Percentiles rank a stretch among this genome's conserved stretches.
Conservation (phyloP, 192 early-diverging fungal species). For the Backusella macrospora region DNA sequence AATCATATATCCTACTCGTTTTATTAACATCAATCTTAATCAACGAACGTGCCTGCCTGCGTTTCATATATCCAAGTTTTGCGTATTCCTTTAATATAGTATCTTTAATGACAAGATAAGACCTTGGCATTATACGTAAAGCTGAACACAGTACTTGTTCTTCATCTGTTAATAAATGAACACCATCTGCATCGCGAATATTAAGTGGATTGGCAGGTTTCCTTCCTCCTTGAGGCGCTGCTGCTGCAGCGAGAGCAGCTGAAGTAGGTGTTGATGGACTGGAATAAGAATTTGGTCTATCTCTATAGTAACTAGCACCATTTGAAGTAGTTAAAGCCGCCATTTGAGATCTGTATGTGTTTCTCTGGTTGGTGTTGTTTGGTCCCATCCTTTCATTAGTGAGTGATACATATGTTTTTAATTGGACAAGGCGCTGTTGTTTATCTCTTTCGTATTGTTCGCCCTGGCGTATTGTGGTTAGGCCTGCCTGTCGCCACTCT, state of each 20-base stretch:
- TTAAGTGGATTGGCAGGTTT: constrained; percentile 69
- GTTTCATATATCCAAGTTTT: constrained; percentile 65
- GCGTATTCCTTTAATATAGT: constrained; percentile 85
- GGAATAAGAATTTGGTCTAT: constrained; percentile 14
- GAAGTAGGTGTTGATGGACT: constrained; percentile 19
- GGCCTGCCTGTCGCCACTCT: constrained; percentile 89
- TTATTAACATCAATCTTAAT: constrained; percentile 95
- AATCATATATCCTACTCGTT: constrained; percentile 85
- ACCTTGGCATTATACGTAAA: constrained; percentile 82
- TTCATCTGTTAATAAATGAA: constrained; percentile 78
- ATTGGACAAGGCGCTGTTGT: constrained; percentile 46
- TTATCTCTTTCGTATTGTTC: constrained; percentile 77
- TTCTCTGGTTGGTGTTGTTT: constrained; percentile 28
- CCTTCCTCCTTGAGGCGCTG: constrained; percentile 20
- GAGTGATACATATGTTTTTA: constrained; percentile 27
- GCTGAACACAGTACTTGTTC: constrained; percentile 84
- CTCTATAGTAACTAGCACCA: constrained; percentile 39
- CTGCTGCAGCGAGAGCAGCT: constrained; percentile 22
- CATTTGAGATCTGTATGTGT: constrained; percentile 49
- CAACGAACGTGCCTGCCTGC: constrained; percentile 79
- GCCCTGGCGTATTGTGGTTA: constrained; percentile 73
- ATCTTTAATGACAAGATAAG: constrained; percentile 94
- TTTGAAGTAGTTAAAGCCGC: constrained; percentile 26
- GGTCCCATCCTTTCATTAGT: constrained; percentile 43
- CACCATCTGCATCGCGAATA: constrained; percentile 80